Evolutionary conservation across 768 basidiomycete genomes (phyloP).

Genomic region (Collybiopsis luxurians): DNA sequence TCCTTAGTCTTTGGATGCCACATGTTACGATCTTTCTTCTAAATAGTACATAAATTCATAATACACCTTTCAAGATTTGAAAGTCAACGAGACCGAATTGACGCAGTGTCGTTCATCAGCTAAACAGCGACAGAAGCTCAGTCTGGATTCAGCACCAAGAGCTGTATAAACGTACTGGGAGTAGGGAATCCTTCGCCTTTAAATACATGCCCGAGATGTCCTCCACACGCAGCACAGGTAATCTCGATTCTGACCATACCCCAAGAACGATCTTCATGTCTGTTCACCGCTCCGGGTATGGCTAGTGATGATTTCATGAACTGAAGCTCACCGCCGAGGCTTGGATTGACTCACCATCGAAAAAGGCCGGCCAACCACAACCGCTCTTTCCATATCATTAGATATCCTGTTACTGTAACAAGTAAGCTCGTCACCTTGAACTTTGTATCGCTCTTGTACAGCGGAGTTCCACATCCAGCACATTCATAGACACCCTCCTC

Average conservation of each 20-base stretch:
- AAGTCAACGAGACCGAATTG: conserved; percentile 84
- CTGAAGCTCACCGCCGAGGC: not conserved
- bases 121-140: conserved; percentile 21
- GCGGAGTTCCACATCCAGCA: conserved; percentile 74
- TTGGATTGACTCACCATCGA: conserved; percentile 61
- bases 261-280: conserved; percentile 67
- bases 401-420: not conserved
- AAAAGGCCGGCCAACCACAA: conserved; percentile 98
- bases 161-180: conserved; percentile 53
- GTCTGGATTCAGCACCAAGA: not conserved
- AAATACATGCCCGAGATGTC: conserved; percentile 95
- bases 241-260: conserved; percentile 83
- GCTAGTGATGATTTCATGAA: conserved; percentile 44
- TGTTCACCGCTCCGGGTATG: conserved; percentile 82
- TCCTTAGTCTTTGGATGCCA: conserved; percentile 4
- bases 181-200: conserved; percentile 83
- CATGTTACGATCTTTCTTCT: not conserved
- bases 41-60: not conserved
- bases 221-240: conserved; percentile 85
- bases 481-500: conserved; percentile 73
- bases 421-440: conserved; percentile 53
- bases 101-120: conserved; percentile 88
- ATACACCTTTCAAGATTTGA: conserved; percentile 29
- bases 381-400: conserved; percentile 50
- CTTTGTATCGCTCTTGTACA: conserved; percentile 89